These are phyloP conservation scores for Dactylorhiza incarnata DNA, from an alignment of 106 monocot species.

Conservation along the genomic window DNA sequence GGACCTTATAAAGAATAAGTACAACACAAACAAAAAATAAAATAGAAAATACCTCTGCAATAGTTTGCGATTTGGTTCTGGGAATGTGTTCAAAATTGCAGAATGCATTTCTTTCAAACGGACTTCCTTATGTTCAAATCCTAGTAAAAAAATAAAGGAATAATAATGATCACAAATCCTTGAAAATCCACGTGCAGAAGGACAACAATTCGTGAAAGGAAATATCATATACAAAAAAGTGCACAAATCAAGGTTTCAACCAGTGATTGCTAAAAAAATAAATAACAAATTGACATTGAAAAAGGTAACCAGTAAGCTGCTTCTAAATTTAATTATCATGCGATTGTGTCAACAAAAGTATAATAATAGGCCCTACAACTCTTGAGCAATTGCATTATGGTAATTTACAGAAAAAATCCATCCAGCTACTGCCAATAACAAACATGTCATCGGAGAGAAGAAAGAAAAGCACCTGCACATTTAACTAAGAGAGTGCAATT, in stretches of 20 bases:
- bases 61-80: constrained; percentile 90
- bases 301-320: background rate
- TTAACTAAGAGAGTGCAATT: background rate
- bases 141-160: constrained; percentile 32
- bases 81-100: constrained; percentile 92
- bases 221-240: background rate
- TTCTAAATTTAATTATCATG: background rate
- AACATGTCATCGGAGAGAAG: background rate
- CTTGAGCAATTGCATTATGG: background rate
- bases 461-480: background rate
- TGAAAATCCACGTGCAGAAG: background rate
- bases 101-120: constrained; percentile 87
- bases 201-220: background rate
- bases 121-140: constrained; percentile 68
- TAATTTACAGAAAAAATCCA: background rate
- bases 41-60: constrained; percentile 58
- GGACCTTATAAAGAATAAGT: background rate
- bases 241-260: background rate
- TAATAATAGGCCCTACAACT: background rate
- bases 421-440: background rate
- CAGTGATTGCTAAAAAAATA: background rate
- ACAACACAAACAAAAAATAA: background rate
- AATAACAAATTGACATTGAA: background rate
- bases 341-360: background rate
- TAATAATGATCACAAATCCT: background rate